Base-by-base conservation (phyloP, 495 filamentous ascomycete genomes). In the Hypoxylon lenormandii region DNA sequence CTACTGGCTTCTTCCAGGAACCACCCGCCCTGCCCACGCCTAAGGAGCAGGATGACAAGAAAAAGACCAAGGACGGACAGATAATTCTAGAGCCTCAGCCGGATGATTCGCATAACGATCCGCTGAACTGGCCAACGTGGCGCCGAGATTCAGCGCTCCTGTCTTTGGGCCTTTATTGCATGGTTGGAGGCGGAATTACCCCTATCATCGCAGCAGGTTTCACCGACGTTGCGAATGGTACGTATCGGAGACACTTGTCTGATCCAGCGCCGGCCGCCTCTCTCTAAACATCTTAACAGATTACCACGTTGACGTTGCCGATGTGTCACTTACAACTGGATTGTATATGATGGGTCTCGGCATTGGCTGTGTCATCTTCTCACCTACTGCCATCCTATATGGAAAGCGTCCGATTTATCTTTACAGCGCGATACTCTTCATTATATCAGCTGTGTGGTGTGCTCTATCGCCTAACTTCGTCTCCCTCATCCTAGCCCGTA, bases 341-440 rank as follows among this genome's bases (percentile, higher is more conserved):
- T 79, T 98, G 12, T 97, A 92, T 76, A 98, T 98, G 95, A 82
- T 97, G 86, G 95, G 95, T 1, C 81, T 97, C 19, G 95, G 94
- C 1, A 60, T 97, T 1, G 94, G 94, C 4, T 93, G 88, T 16
- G 86, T 97, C 11, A 72, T 97, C 46, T 88, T 90, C 72, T 94
- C 91, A 3, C 95, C 95, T 4, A 97, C 95, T 0, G 95, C 95
- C 8, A 97, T 97, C 62, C 76, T 97, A 0, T 97, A 80, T 63
- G 95, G 95, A 0, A 97, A 97, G 74, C 86, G 95, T 10, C 94
- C 94, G 0, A 92, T 98, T 0, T 98, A 98, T 74, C 86, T 98
- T 10, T 82, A 88, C 28, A 88, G 93, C 2, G 87, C 91, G 0
- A 78, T 91, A 5, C 75, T 96, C 2, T 96, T 96, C 76, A 84